These are phyloP conservation scores for Zasmidium cellare DNA, from an alignment of 2,329 filamentous ascomycete genomes.

Conservation along the genomic window DNA sequence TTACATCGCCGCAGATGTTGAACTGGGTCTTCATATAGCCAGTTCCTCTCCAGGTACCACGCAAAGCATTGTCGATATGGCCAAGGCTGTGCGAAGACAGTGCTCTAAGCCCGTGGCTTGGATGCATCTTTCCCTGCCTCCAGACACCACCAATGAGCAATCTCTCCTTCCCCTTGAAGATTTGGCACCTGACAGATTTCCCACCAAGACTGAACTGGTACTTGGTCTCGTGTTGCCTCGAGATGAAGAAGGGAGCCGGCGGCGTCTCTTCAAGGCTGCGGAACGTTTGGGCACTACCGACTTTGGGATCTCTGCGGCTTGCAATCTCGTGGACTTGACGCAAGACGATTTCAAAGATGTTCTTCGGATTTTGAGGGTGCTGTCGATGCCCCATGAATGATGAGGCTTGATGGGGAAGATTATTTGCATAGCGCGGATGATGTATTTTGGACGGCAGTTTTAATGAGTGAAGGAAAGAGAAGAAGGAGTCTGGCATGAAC, in stretches of 20 bases:
- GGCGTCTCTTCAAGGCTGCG: not conserved
- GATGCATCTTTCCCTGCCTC: not conserved
- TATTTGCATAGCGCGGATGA: too few species aligned
- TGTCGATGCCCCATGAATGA: not conserved
- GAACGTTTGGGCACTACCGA: not conserved
- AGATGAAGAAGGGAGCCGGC: not conserved
- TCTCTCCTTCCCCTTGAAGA: not conserved
- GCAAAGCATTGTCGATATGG: not conserved
- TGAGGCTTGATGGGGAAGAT: not conserved
- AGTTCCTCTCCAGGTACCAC: not conserved
- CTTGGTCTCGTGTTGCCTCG: not conserved
- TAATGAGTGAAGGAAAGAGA: too few species aligned
- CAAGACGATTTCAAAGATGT: not conserved
- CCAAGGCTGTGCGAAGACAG: not conserved
- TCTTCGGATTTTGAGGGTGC: not conserved
- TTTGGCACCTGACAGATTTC: not conserved
- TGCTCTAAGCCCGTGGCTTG: not conserved
- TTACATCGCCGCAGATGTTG: not conserved
- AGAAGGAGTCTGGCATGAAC: too few species aligned
- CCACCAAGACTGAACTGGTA: not conserved
- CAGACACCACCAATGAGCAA: not conserved
- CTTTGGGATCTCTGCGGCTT: not conserved
- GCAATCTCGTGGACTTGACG: not conserved
- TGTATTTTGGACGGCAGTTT: too few species aligned
- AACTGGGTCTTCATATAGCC: not conserved